These are phyloP conservation scores for Cryptosporidium viatorum DNA, from an alignment of 169 alveolate genomes.

Conservation along the genomic window DNA sequence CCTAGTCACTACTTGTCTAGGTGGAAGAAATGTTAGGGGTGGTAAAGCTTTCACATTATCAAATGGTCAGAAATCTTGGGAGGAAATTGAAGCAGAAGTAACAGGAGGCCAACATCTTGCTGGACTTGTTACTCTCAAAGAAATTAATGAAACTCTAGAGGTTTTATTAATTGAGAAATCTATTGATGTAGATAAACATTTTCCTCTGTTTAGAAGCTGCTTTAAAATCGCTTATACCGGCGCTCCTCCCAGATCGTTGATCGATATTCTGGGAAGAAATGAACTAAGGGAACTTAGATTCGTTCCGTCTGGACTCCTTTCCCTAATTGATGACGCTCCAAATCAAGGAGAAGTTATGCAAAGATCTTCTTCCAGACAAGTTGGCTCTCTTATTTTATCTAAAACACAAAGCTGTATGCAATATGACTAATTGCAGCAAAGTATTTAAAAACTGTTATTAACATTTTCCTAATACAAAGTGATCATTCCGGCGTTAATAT, in stretches of 20 bases:
- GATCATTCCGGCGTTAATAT: background rate
- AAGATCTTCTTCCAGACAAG: conserved; percentile 63
- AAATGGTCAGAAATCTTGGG: conserved; percentile 88
- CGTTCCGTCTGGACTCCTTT: conserved; percentile 71
- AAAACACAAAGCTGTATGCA: conserved; percentile 59
- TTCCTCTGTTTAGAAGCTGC: conserved; percentile 64
- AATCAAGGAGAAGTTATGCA: conserved; percentile 50
- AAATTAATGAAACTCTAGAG: conserved; percentile 67
- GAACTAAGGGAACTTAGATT: conserved; percentile 67
- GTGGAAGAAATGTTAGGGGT: conserved; percentile 91
- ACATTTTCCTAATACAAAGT: background rate
- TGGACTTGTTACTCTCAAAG: conserved; percentile 52
- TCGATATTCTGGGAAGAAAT: conserved; percentile 26
- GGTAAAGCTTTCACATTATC: conserved; percentile 90
- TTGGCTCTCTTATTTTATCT: conserved; percentile 52
- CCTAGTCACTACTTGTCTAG: conserved; percentile 91
- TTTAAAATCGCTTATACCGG: conserved; percentile 47
- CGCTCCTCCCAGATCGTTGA: conserved; percentile 40
- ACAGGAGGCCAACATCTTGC: conserved; percentile 90
- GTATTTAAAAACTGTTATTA: background rate
- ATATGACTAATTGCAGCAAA: background rate
- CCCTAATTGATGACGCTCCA: conserved; percentile 59
- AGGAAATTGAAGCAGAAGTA: conserved; percentile 87
- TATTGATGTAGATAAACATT: conserved; percentile 65
- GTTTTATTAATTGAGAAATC: conserved; percentile 45